Conservation (phyloP, 2,329 filamentous ascomycete genomes). For the Alternaria novae-zelandiae region DNA sequence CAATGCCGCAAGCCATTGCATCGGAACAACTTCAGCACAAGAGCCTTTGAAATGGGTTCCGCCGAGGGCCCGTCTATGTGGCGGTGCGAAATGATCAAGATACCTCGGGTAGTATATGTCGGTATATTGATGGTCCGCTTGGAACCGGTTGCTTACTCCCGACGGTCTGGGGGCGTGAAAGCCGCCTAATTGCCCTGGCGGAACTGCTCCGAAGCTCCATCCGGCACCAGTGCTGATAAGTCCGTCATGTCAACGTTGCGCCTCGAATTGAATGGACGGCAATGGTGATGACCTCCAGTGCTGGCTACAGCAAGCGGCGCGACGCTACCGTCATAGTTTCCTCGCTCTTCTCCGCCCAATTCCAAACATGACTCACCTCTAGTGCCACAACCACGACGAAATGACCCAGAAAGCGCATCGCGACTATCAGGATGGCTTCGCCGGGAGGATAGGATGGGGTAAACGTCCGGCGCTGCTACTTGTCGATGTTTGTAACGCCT, state of each 20-base stretch:
- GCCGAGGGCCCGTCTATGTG: constrained; percentile 19
- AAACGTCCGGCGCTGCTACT: constrained; percentile 52
- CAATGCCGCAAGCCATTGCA: constrained; percentile 15
- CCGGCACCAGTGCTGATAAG: constrained; percentile 10
- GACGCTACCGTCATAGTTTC: constrained; percentile 6
- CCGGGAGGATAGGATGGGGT: constrained; percentile 55
- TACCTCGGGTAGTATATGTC: constrained; percentile 34
- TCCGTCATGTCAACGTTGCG: constrained; percentile 2
- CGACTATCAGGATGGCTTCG: constrained; percentile 41
- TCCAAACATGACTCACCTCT: constrained; percentile 12
- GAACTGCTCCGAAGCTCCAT: constrained; percentile 23
- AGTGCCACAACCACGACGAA: constrained; percentile 14
- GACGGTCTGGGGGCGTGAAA: constrained; percentile 20
- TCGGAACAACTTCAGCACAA: constrained; percentile 13
- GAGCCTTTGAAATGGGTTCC: constrained; percentile 13
- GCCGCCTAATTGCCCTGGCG: constrained; percentile 13
- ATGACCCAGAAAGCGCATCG: constrained; percentile 22
- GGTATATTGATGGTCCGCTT: constrained; percentile 37
- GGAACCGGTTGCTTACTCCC: constrained; percentile 32
- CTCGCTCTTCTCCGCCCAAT: background rate
- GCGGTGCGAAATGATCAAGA: constrained; percentile 29
- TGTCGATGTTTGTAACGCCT: constrained; percentile 57
- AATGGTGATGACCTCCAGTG: constrained; percentile 1
- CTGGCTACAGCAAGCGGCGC: constrained; percentile 6
- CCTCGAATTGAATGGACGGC: constrained; percentile 7